Base-by-base conservation (phyloP, 1,284 basidiomycete species). In the Ustilago esculenta region DNA sequence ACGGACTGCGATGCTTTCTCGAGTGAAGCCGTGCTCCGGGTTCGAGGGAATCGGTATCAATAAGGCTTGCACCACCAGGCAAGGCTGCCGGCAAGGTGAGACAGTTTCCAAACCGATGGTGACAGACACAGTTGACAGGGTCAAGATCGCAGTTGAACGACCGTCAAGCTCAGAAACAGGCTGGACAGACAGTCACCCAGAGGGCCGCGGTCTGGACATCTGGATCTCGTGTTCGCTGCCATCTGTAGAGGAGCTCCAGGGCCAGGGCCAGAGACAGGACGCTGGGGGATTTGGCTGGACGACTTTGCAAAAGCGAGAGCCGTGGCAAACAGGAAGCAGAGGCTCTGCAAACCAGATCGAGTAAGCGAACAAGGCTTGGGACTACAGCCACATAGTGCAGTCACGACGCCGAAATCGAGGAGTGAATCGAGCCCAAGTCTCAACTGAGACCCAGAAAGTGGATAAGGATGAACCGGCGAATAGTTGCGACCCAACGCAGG, bases 381-480 rank as follows among this genome's bases (percentile, higher is more conserved):
- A 53, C 20, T 48, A 53, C 60, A 48, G 54, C 60, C 60, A 64
- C 54, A 12, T 12, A 6, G 27, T 12, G 27, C 7, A 6, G 27
- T 29, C 30, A 34, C 10, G 34, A 27, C 20, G 25, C 18, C 21
- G 29, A 44, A 17, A 25, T n/a, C n/a, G 20, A 32, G 23, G 35
- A 41, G 45, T 32, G 44, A 37, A 21, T 63, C 59, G 47, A 63
- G 59, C 59, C 59, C 40, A 32, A 27, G 54, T 57, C 45, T 64
- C 53, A 63, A 35, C 29, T 18, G 21, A 15, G 50, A 57, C 27
- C 50, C 49, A 48, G 46, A 49, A 44, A 47, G 23, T 44, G 17
- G 8, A 17, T 18, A 25, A 25, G 18, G 3, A 1, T 15, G 21
- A 35, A 42, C 52, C 42, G 52, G 59, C 48, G 45, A 57, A 29